phyloP scores from a whole-genome alignment of 306 rosid genomes.

The Lupinus albus region DNA sequence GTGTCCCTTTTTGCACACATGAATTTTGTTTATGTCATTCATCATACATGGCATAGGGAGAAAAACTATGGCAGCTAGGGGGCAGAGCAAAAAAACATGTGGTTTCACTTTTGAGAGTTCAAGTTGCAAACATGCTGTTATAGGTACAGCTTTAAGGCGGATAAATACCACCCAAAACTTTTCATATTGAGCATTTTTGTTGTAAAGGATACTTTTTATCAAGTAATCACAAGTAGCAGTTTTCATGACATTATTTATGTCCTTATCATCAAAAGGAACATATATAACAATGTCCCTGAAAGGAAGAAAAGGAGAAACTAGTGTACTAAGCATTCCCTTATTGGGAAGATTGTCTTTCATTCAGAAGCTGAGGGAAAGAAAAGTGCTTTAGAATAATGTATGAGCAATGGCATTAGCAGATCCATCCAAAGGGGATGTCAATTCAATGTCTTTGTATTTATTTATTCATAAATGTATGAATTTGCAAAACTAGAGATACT shows the following conservation, averaged over 20 bases:
- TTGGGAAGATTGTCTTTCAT: constrained; percentile 18
- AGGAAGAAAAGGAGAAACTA: constrained; percentile 16
- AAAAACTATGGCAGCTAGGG: constrained; percentile 11
- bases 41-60: constrained; percentile 31
- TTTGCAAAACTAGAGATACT: constrained; percentile 22
- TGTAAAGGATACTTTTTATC: constrained; percentile 18
- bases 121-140: constrained; percentile 18
- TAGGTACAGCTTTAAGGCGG: constrained; percentile 25
- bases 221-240: constrained; percentile 24
- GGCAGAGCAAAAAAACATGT: constrained; percentile 33
- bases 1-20: constrained; percentile 6
- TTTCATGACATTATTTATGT: constrained; percentile 13
- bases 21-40: constrained; percentile 31
- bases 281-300: constrained; percentile 8
- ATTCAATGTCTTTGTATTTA: constrained; percentile 11
- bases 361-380: neutral
- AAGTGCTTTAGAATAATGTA: constrained; percentile 4
- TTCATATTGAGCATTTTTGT: constrained; percentile 42
- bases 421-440: constrained; percentile 8
- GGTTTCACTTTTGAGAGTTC: constrained; percentile 25
- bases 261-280: neutral
- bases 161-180: constrained; percentile 15
- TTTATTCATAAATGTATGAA: neutral
- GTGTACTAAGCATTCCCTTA: neutral
- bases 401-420: constrained; percentile 20